Conservation (phyloP, 2,329 filamentous ascomycete genomes). For the Rutstroemia sydowiana region DNA sequence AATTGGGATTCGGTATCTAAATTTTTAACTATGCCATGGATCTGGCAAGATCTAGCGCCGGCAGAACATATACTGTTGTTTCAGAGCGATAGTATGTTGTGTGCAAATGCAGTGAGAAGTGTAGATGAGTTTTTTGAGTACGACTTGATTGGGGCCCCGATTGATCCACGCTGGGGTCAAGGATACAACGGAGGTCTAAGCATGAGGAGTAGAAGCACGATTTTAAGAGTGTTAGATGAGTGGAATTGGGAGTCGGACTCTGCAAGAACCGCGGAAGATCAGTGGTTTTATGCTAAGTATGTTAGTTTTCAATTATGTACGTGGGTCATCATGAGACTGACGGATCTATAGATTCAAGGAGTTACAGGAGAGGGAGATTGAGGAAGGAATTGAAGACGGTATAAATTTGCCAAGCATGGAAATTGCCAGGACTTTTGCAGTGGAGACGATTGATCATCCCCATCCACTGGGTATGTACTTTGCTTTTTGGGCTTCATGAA, state of each 20-base stretch:
- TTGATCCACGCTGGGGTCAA: slow-evolving; percentile 23
- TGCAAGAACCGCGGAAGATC: slow-evolving; percentile 25
- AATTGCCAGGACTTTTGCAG: slow-evolving; percentile 27
- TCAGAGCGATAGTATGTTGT: slow-evolving; percentile 31
- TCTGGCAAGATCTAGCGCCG: slow-evolving; percentile 31
- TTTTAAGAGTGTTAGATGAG: slow-evolving; percentile 26
- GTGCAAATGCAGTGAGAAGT: slow-evolving; percentile 28
- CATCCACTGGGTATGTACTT: slow-evolving; percentile 24
- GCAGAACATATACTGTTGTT: slow-evolving; percentile 30
- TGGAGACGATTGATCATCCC: slow-evolving; percentile 28
- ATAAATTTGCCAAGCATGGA: slow-evolving; percentile 27
- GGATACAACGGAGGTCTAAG: slow-evolving; percentile 34
- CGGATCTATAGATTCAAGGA: slow-evolving; percentile 17
- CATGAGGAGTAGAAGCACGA: slow-evolving; percentile 31
- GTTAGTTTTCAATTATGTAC: background rate
- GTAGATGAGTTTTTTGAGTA: slow-evolving; percentile 32
- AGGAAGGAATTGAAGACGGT: slow-evolving; percentile 18
- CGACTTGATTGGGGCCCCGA: slow-evolving; percentile 33
- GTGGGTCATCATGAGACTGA: background rate
- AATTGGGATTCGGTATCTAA: slow-evolving; percentile 31
- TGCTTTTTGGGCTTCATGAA: background rate
- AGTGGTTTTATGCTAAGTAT: slow-evolving; percentile 27
- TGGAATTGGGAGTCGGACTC: slow-evolving; percentile 23
- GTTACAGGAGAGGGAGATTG: slow-evolving; percentile 18
- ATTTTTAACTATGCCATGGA: slow-evolving; percentile 29